These are phyloP conservation scores for Cyclotella sp. DNA, from an alignment of 108 stramenopile species.

Conservation along the genomic window DNA sequence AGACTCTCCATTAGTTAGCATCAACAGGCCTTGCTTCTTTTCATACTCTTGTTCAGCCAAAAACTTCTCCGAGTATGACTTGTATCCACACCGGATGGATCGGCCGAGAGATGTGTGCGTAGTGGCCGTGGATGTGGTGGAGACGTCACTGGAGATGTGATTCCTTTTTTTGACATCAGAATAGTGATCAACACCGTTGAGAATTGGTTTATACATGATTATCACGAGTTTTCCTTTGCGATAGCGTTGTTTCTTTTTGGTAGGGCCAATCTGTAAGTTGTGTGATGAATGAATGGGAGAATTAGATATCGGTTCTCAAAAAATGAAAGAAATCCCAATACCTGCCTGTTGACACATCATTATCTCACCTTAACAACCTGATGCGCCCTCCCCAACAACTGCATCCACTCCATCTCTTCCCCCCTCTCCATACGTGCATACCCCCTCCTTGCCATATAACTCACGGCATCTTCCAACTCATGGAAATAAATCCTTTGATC, in stretches of 20 bases:
- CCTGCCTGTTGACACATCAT: background rate
- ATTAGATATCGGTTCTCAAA: background rate
- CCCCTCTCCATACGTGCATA: constrained; percentile 38
- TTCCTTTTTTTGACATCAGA: constrained; percentile 10
- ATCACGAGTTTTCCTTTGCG: constrained; percentile 43
- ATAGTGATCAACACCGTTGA: constrained; percentile 4
- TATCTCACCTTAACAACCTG: constrained; percentile 41
- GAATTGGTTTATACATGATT: constrained; percentile 27
- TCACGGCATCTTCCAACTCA: constrained; percentile 43
- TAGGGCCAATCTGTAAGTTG: constrained; percentile 28
- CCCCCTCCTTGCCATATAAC: constrained; percentile 41
- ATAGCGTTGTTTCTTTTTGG: constrained; percentile 47
- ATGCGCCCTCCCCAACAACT: constrained; percentile 31
- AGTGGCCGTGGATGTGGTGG: constrained; percentile 11
- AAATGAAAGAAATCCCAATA: background rate
- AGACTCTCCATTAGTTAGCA: constrained; percentile 17
- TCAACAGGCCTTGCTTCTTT: constrained; percentile 10
- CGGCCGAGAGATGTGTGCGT: constrained; percentile 33
- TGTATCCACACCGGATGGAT: constrained; percentile 35
- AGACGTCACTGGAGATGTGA: constrained; percentile 3
- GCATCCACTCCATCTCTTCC: constrained; percentile 39
- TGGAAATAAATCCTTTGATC: constrained; percentile 47
- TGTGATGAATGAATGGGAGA: background rate
- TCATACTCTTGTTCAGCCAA: constrained; percentile 39
- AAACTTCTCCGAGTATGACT: constrained; percentile 44